Evolutionary conservation across 2,329 filamentous ascomycete species (phyloP), one percentile per base, ranked within the genome.

Genomic region (Ophiostoma angusticollis): DNA sequence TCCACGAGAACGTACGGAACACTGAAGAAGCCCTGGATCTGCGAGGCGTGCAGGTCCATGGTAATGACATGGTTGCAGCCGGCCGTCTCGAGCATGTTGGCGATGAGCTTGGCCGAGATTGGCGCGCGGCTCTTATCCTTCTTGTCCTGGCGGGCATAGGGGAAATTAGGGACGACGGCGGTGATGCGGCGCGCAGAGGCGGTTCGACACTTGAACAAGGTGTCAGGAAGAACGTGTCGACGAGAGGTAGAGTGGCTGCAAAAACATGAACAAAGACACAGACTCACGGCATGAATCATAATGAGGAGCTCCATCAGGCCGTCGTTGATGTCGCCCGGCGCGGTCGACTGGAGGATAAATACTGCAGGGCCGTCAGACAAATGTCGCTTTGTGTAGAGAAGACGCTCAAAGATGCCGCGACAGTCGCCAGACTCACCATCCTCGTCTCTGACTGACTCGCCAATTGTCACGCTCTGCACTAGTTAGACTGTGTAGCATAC

Each of bases 301-400:
- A 96, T 95, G 49, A 96, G 74, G 27, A 96, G 74, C 63, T 98
- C 89, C 89, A 98, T 96, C 44, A 98, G 73, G 35, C 86, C 86
- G 59, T 96, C 89, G 63, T 98, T 98, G 65, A 96, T 93, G 57
- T 95, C 87, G 58, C 89, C 87, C 2, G 89, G 89, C 29, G 84
- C 80, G 34, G 91, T 94, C 18, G 89, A 94, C 63, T 96, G 89
- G 44, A 96, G 70, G 53, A 96, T 93, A 66, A 95, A 96, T 56
- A 95, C 43, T 45, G 31, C 27, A 16, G 16, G 7, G 17, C 24
- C 31, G 30, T 18, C 14, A 14, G 9, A 14, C 16, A 12, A 9
- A 21, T 8, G 11, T 12, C n/a, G n/a, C n/a, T n/a, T n/a, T n/a
- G n/a, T n/a, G n/a, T n/a, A n/a, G n/a, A n/a, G n/a, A n/a, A n/a